A percentile compares a stretch with the other conserved stretches of the same genome.
Conservation (phyloP, 192 early-diverging fungal species). For the Funneliformis geosporum region DNA sequence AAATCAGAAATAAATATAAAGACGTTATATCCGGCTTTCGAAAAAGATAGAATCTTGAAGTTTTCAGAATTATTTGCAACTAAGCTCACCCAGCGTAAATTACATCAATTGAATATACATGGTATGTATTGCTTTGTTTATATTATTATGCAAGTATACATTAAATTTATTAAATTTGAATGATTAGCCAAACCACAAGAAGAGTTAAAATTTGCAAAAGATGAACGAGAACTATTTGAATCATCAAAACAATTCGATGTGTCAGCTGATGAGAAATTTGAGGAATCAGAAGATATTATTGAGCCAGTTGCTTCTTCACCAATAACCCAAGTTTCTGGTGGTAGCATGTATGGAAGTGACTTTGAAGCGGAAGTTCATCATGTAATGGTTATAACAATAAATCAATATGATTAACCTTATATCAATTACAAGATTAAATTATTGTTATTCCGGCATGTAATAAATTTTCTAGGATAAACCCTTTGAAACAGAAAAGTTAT, state of each 20-base stretch:
- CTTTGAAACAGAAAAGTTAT: constrained; percentile 35
- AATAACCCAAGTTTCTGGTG: constrained; percentile 20
- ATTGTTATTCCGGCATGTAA: neutral
- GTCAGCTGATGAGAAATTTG: neutral
- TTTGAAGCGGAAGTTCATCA: neutral
- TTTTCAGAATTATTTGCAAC: constrained; percentile 66
- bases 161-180: constrained; percentile 24
- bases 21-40: constrained; percentile 62
- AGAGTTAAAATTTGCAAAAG: constrained; percentile 37
- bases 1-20: constrained; percentile 43
- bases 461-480: neutral
- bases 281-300: neutral
- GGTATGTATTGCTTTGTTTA: constrained; percentile 18
- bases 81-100: constrained; percentile 44
- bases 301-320: neutral
- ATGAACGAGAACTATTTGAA: constrained; percentile 36
- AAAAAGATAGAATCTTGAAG: constrained; percentile 56
- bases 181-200: constrained; percentile 30
- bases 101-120: constrained; percentile 37
- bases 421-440: neutral
- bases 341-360: constrained; percentile 12
- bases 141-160: neutral
- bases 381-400: neutral
- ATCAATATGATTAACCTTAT: neutral
- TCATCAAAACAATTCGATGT: constrained; percentile 9